Base-by-base conservation (phyloP, 176 grass and related monocot species). In the Zoysia japonica region DNA sequence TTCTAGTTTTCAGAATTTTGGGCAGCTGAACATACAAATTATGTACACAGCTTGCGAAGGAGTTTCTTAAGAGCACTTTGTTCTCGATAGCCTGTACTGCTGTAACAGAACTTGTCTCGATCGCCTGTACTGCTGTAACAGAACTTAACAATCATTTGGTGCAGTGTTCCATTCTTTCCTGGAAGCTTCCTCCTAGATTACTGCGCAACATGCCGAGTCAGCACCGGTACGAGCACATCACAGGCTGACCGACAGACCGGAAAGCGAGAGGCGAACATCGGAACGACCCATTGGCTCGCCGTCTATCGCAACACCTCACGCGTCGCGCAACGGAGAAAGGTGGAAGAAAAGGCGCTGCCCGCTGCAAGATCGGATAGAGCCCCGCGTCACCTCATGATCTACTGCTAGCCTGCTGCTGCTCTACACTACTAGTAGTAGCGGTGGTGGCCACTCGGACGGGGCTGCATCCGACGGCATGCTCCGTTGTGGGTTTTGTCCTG, bases 391-490 rank as follows among this genome's bases (percentile, higher is more conserved):
- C 61, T 13, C 17, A 7, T 36, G 56, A 17, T 49, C n/a, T 3
- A 3, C 54, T 8, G 39, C 71, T 57, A 5, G 6, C 44, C 6
- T 8, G 36, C 47, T 11, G 38, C 49, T 35, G 56, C 76, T 65
- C 42, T 19, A 42, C 40, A 53, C 13, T 16, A 9, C 9, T 35
- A 61, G 19, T 61, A 35, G 20, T 38, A 12, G 79, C 67, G 0
- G 5, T 80, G 72, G 82, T 85, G 87, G 71, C 71, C 87, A 85
- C 82, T 80, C 41, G 76, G 59, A 50, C 51, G 50, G 50, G 72
- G 62, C 50, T 11, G 43, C 40, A 46, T 78, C 82, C 55, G 4
- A 60, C 72, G 61, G 68, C 46, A 48, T 28, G 46, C 70, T 37
- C 63, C 71, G 85, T 77, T 47, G 41, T 13, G 1, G 52, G 14